Base-by-base conservation (phyloP, 768 basidiomycete species). In the Pleurotus sapidus region DNA sequence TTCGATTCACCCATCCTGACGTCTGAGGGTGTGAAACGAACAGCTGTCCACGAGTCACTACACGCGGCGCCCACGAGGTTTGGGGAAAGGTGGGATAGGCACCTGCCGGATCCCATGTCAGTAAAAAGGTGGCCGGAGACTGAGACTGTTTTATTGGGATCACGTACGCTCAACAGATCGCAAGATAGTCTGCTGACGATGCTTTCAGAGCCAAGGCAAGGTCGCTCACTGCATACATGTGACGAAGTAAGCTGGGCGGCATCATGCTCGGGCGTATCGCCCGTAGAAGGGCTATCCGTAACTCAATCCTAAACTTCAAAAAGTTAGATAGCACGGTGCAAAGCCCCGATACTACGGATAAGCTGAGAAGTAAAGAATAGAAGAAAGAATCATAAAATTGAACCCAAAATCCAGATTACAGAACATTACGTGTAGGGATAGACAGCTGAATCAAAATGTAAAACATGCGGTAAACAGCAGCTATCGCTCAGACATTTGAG, bases 401-500 rank as follows among this genome's bases (percentile, higher is more conserved):
- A 30, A 17, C 49, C 30, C 9, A 23, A 37, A 30, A 40, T 42
- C 51, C 24, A 23, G 51, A 54, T 54, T 54, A 54, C 51, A 54
- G 23, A 30, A 23, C 15, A 42, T 17, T 40, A 54, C 34, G 39
- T n/a, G 39, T 54, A 54, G 43, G 43, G 43, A 14, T 3, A 6
- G 2, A 48, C 27, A 39, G 20, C 20, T 18, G 12, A 24, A 30
- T 38, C 17, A 23, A 40, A 38, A 11, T 34, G 49, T 37, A 50
- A 27, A 34, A 34, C 30, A 34, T 34, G 30, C 9, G 30, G 30
- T 34, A 34, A 34, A 34, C 30, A 18, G 38, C 27, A 25, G 11
- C 51, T 54, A 76, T 58, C 75, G 70, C 66, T 78, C 77, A 34
- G 84, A 85, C 79, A 88, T 87, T 63, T 86, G 81, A 6, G 88